These are phyloP conservation scores for Oryza meridionalis DNA, from an alignment of 176 grass and related monocot species.

Conservation along the genomic window DNA sequence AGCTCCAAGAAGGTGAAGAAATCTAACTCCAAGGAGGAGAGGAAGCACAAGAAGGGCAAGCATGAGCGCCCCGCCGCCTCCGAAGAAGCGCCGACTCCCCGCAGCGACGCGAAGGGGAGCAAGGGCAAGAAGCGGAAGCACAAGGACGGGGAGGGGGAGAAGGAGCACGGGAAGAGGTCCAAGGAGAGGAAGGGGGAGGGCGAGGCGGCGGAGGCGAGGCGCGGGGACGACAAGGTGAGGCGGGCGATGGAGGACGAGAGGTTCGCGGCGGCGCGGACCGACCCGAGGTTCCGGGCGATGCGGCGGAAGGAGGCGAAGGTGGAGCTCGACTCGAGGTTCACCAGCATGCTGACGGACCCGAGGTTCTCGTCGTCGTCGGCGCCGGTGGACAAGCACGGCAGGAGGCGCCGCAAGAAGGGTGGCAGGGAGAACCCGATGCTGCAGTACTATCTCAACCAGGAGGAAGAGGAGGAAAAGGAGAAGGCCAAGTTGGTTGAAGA, in stretches of 20 bases:
- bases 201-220: neutral
- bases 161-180: constrained; percentile 26
- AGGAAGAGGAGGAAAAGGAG: constrained; percentile 39
- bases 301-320: constrained; percentile 77
- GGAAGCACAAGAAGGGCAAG: constrained; percentile 34
- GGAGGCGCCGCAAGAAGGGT: constrained; percentile 52
- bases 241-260: constrained; percentile 64
- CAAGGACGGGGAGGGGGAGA: constrained; percentile 30
- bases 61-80: neutral
- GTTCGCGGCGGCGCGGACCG: constrained; percentile 57
- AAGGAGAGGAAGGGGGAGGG: constrained; percentile 30
- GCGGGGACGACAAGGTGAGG: constrained; percentile 41
- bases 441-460: constrained; percentile 74
- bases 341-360: constrained; percentile 65
- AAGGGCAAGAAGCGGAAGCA: constrained; percentile 58
- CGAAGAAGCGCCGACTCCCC: neutral
- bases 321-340: constrained; percentile 72
- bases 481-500: constrained; percentile 18
- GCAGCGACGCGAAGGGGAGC: neutral
- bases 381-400: constrained; percentile 79
- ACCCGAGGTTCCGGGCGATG: constrained; percentile 76
- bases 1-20: constrained; percentile 43
- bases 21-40: constrained; percentile 27
- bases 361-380: constrained; percentile 59
- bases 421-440: constrained; percentile 59